These are phyloP conservation scores for Candida arabinofermentans DNA, from an alignment of 805 yeast species.

Conservation along the genomic window DNA sequence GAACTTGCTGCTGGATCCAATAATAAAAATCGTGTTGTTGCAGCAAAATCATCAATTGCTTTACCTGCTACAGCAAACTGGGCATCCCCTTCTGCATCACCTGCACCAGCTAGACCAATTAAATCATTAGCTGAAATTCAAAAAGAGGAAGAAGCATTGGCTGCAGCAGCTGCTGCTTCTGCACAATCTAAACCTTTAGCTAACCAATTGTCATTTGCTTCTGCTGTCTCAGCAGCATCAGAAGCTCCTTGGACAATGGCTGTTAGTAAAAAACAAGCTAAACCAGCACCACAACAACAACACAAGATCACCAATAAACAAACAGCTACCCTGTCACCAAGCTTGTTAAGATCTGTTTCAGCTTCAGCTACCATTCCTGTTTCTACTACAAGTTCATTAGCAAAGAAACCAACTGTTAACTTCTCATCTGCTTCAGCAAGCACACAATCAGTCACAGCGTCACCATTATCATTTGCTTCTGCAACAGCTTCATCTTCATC, in stretches of 20 bases:
- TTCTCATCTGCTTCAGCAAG: slow-evolving; percentile 25
- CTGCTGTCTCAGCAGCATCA: slow-evolving; percentile 16
- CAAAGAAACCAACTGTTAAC: not conserved
- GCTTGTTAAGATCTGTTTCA: slow-evolving; percentile 36
- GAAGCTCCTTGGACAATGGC: slow-evolving; percentile 36
- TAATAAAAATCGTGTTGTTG: not conserved
- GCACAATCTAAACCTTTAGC: slow-evolving; percentile 9
- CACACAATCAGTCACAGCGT: slow-evolving; percentile 18
- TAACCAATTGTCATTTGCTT: slow-evolving; percentile 20
- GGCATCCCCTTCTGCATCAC: slow-evolving; percentile 31
- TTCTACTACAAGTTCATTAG: slow-evolving; percentile 36
- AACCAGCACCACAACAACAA: slow-evolving; percentile 17
- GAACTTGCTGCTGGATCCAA: not conserved
- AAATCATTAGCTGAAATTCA: slow-evolving; percentile 61
- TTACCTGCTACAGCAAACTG: slow-evolving; percentile 43
- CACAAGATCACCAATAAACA: slow-evolving; percentile 13
- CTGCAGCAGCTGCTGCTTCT: slow-evolving; percentile 29
- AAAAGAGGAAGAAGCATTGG: slow-evolving; percentile 42
- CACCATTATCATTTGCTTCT: slow-evolving; percentile 3
- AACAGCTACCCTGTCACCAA: slow-evolving; percentile 28
- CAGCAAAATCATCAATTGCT: slow-evolving; percentile 15
- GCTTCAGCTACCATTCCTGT: slow-evolving; percentile 32
- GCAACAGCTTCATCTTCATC: slow-evolving; percentile 2
- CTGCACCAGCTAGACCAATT: slow-evolving; percentile 26
- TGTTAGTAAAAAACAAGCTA: slow-evolving; percentile 34